These are phyloP conservation scores for Symbiodinium natans DNA, from an alignment of 73 alveolate species.

Conservation along the genomic window DNA sequence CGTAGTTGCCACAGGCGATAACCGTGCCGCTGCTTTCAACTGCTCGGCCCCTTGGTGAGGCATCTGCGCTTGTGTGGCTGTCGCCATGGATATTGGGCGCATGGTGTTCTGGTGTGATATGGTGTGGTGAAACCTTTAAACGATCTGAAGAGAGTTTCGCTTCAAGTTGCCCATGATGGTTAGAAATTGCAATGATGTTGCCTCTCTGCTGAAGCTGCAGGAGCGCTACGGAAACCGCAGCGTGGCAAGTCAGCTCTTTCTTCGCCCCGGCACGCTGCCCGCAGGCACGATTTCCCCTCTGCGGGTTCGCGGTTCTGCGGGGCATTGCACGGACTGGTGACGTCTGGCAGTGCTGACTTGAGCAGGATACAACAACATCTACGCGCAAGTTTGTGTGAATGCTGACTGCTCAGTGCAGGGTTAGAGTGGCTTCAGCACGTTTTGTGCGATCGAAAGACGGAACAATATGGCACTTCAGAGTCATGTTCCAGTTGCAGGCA, in stretches of 20 bases:
- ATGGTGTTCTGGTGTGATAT: not conserved
- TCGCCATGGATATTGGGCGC: too few relatives aligned
- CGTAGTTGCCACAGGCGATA: not conserved
- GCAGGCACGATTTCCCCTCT: not conserved
- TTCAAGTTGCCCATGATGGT: not conserved
- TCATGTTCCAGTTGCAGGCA: too few relatives aligned
- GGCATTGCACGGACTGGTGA: not conserved
- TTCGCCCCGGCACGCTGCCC: constrained; percentile 42
- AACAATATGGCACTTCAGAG: too few relatives aligned
- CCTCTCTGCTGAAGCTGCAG: not conserved
- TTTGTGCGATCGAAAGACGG: too few relatives aligned
- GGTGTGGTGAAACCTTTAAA: not conserved
- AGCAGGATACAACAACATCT: not conserved
- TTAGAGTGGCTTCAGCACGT: too few relatives aligned
- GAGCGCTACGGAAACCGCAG: constrained; percentile 48
- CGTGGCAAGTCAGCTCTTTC: constrained; percentile 16
- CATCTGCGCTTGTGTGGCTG: too few relatives aligned
- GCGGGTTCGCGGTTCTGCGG: not conserved
- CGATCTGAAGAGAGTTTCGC: not conserved
- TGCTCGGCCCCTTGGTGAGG: not conserved
- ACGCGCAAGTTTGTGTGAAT: not conserved
- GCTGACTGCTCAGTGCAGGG: not conserved
- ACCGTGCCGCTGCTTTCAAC: not conserved
- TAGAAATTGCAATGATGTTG: constrained; percentile 1
- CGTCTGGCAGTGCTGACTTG: not conserved